Conservation (phyloP, 352 stramenopile genomes). For the Pythium pyrilobum region DNA sequence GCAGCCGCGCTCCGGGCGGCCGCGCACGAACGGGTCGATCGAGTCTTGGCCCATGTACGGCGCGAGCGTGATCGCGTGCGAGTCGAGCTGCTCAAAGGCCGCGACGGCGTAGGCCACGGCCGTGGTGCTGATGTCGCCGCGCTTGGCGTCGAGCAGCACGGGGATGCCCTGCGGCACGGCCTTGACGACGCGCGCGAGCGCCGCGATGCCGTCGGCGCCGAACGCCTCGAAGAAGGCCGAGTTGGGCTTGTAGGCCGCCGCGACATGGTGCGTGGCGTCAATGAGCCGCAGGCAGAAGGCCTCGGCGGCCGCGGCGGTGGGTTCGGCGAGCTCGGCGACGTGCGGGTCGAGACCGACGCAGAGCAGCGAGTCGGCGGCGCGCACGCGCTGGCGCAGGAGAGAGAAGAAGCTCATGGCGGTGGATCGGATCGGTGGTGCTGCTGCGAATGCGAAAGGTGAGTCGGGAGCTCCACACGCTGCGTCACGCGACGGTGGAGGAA, state of each 20-base stretch:
- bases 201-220: slow-evolving; percentile 80
- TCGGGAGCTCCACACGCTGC: no score
- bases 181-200: slow-evolving; percentile 89
- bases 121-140: slow-evolving; percentile 98
- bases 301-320: slow-evolving; percentile 88
- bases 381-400: slow-evolving; percentile 78
- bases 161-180: slow-evolving; percentile 90
- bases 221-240: slow-evolving; percentile 98
- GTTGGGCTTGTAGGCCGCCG: slow-evolving; percentile 98
- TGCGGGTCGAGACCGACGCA: slow-evolving; percentile 99
- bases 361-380: slow-evolving; percentile 93
- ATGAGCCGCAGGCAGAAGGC: slow-evolving; percentile 95
- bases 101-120: slow-evolving; percentile 94
- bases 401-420: slow-evolving; percentile 83
- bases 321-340: slow-evolving; percentile 60
- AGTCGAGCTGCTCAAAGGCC: slow-evolving; percentile 90
- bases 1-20: slow-evolving; percentile 79
- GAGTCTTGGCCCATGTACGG: slow-evolving; percentile 99
- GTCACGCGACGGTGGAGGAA: no score
- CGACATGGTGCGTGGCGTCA: slow-evolving; percentile 90
- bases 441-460: slow-evolving; percentile 1
- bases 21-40: slow-evolving; percentile 94
- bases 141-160: slow-evolving; percentile 97
- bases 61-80: slow-evolving; percentile 95
- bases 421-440: neutral